Evolutionary conservation across 441 rosid genomes (phyloP).

Genomic region (Adansonia grandidieri): DNA sequence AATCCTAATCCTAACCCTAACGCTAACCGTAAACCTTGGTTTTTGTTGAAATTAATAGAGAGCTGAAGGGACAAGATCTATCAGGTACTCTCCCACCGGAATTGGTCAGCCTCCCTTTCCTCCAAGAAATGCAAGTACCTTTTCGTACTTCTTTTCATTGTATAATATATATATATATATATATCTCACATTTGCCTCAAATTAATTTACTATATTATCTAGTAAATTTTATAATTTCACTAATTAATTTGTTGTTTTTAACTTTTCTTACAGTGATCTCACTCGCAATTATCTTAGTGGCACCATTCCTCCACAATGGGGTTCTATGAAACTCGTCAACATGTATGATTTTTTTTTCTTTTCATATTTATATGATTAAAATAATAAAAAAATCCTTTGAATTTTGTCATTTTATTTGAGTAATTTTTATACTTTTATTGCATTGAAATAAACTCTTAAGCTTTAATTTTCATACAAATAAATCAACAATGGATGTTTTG

Average conservation of each 20-base stretch:
- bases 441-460: background rate
- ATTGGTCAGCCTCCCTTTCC: constrained; percentile 46
- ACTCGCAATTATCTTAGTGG: constrained; percentile 63
- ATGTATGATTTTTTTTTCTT: constrained; percentile 37
- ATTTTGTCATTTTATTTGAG: too few species aligned
- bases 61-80: constrained; percentile 45
- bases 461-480: background rate
- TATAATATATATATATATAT: background rate
- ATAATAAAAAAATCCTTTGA: background rate
- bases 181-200: background rate
- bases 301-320: constrained; percentile 58
- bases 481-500: too few species aligned
- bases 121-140: constrained; percentile 45
- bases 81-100: constrained; percentile 30
- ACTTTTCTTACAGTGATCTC: constrained; percentile 45
- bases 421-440: too few species aligned
- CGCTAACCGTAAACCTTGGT: background rate
- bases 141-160: background rate
- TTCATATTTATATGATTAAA: background rate
- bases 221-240: background rate
- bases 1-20: background rate
- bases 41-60: constrained; percentile 36
- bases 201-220: background rate
- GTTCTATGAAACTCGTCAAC: constrained; percentile 32
- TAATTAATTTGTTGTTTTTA: background rate